Evolutionary conservation across 352 stramenopile genomes (phyloP).

Genomic region (Globisporangium ultimum): DNA sequence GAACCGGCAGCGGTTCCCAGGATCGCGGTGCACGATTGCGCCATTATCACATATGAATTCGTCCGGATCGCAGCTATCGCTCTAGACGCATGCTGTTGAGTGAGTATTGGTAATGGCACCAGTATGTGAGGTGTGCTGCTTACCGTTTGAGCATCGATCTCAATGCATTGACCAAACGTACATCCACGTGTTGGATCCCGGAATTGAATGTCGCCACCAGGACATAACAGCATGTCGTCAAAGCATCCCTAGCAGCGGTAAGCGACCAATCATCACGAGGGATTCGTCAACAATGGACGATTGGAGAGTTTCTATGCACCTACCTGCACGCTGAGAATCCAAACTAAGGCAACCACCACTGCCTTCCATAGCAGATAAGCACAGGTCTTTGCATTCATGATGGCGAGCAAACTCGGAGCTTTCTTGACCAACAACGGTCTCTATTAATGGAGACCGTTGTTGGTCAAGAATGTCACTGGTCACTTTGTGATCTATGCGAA

Average conservation of each 20-base stretch:
- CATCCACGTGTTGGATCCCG: conserved; percentile 1
- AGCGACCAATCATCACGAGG: neutral
- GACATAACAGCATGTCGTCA: conserved; percentile 8
- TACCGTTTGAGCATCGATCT: conserved; percentile 4
- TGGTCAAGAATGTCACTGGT: too few relatives aligned
- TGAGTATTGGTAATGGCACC: neutral
- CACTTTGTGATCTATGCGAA: too few relatives aligned
- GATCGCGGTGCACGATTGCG: conserved; percentile 10
- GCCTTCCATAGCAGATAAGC: too few relatives aligned
- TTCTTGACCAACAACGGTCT: too few relatives aligned
- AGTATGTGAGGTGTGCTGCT: neutral
- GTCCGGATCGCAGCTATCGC: conserved; percentile 1
- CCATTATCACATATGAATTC: conserved; percentile 8
- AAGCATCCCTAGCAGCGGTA: neutral
- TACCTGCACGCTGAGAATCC: neutral
- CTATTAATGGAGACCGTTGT: too few relatives aligned
- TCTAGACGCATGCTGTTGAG: neutral
- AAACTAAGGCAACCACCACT: too few relatives aligned
- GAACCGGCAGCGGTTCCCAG: conserved; percentile 2
- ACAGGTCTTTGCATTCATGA: too few relatives aligned
- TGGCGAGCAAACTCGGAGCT: too few relatives aligned
- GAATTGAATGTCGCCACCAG: conserved; percentile 1
- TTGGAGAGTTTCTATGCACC: neutral
- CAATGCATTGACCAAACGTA: neutral
- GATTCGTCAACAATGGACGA: neutral